These are phyloP conservation scores for Austroboletus rostrupii DNA, from an alignment of 1,284 basidiomycete species.

Conservation along the genomic window DNA sequence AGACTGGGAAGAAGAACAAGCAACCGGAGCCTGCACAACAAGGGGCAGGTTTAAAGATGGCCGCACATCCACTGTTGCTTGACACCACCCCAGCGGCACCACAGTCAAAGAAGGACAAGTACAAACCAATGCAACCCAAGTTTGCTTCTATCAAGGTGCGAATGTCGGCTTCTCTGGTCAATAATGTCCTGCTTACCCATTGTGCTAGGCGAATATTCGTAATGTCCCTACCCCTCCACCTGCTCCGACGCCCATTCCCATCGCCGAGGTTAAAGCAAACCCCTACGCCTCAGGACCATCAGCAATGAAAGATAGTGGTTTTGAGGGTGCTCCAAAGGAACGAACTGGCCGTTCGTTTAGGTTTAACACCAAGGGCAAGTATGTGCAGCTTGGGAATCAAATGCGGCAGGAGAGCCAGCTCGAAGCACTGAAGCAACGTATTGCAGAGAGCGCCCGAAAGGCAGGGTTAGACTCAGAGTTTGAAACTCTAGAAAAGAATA, in stretches of 20 bases:
- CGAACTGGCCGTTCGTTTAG: conserved; percentile 69
- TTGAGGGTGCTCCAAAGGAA: conserved; percentile 70
- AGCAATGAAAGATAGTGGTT: conserved; percentile 50
- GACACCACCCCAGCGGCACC: conserved; percentile 56
- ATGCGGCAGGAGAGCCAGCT: conserved; percentile 82
- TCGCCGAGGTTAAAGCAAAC: conserved; percentile 50
- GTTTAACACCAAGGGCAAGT: conserved; percentile 91
- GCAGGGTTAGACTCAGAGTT: conserved; percentile 93
- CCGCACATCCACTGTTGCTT: conserved; percentile 83
- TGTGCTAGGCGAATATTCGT: conserved; percentile 64
- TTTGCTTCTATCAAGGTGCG: conserved; percentile 86
- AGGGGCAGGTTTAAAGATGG: conserved; percentile 83
- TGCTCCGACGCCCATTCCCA: conserved; percentile 45
- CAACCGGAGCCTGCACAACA: conserved; percentile 61
- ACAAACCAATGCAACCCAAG: conserved; percentile 96
- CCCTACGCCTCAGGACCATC: conserved; percentile 64
- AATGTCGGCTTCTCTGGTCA: not conserved
- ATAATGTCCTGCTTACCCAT: not conserved
- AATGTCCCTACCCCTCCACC: conserved; percentile 65
- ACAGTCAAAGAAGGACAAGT: conserved; percentile 82
- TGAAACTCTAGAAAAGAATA: conserved; percentile 82
- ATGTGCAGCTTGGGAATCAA: conserved; percentile 80
- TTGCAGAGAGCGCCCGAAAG: conserved; percentile 88
- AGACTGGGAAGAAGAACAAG: conserved; percentile 53
- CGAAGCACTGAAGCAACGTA: conserved; percentile 88